Base-by-base conservation (phyloP, 768 basidiomycete genomes). In the Rhizopogon salebrosus region DNA sequence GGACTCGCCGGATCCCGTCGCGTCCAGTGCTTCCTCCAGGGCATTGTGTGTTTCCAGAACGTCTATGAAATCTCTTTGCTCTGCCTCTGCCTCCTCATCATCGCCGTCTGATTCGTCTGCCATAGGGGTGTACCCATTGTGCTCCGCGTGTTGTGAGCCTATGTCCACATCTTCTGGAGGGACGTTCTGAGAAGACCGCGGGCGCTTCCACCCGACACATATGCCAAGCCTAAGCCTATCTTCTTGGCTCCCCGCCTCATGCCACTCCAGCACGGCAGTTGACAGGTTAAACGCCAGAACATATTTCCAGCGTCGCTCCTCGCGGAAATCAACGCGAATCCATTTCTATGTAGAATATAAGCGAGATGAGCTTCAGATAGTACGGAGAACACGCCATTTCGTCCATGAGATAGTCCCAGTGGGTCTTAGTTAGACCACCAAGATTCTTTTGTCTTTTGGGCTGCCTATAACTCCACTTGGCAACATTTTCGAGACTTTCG, bases 381-480 rank as follows among this genome's bases (percentile, higher is more conserved):
- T 5, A 41, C 16, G 8, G 41, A 61, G 29, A 39, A 16, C 37
- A 26, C 18, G 72, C 92, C 93, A 98, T 93, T 70, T 99, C 97
- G 55, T 98, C 95, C 68, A 99, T 70, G 31, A 99, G 75, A 68
- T 94, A 89, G 65, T 98, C 97, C 92, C 92, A 95, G 63, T 98
- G 93, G 1, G 87, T 83, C 70, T 95, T 97, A 2, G 75, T 73
- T 45, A 85, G 59, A 1, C 85, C 83, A 20, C 86, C 84, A 16
- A 93, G 77, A 26, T 84, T 87, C 54, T 89, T 78, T 63, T 95
- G 91, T 69, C 94, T 95, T 70, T 95, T 98, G 9, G 94, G 93
- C 63, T 99, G 97, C 49, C 95, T 75, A 61, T 95, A 91, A 58
- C 89, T 88, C 95, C 97, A 99, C 34, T 82, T 75, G 3, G 85